These are phyloP conservation scores for Naematelia aurantialba DNA, from an alignment of 768 basidiomycete species.

Conservation along the genomic window DNA sequence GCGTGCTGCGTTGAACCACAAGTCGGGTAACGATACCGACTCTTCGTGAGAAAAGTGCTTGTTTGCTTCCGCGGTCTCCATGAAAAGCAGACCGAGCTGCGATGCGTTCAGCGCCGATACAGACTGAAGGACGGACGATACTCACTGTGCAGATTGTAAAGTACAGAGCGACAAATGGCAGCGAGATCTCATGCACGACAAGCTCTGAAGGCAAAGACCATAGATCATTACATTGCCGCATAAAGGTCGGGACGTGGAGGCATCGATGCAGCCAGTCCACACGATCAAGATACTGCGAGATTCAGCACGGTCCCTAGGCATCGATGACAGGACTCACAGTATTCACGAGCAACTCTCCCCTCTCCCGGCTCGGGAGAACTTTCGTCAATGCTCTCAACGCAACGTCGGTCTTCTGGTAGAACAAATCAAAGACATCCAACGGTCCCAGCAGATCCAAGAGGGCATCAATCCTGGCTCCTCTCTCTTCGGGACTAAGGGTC, in stretches of 20 bases:
- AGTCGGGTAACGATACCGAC: slow-evolving; percentile 37
- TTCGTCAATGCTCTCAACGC: slow-evolving; percentile 39
- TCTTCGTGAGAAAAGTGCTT: slow-evolving; percentile 47
- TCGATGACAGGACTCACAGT: slow-evolving; percentile 26
- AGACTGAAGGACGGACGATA: slow-evolving; percentile 2
- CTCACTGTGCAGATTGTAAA: slow-evolving; percentile 46
- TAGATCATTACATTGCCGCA: slow-evolving; percentile 49
- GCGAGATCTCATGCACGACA: slow-evolving; percentile 42
- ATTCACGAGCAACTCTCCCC: slow-evolving; percentile 44
- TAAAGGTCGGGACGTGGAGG: slow-evolving; percentile 48
- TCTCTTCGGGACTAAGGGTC: slow-evolving; percentile 24
- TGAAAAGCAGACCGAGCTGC: slow-evolving; percentile 49
- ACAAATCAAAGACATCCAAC: slow-evolving; percentile 43
- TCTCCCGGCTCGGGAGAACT: slow-evolving; percentile 38
- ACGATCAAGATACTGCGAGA: slow-evolving; percentile 40
- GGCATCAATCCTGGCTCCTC: slow-evolving; percentile 27
- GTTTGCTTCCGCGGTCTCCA: slow-evolving; percentile 42
- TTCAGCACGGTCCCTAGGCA: neutral
- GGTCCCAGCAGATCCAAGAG: slow-evolving; percentile 44
- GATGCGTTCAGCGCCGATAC: neutral
- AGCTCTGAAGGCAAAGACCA: slow-evolving; percentile 45
- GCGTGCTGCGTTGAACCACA: slow-evolving; percentile 41
- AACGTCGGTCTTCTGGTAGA: slow-evolving; percentile 45
- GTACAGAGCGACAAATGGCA: slow-evolving; percentile 48
- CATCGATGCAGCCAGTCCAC: slow-evolving; percentile 51